Conservation (phyloP, 2,329 filamentous ascomycete species). For the Scopulariopsis brevicaulis region DNA sequence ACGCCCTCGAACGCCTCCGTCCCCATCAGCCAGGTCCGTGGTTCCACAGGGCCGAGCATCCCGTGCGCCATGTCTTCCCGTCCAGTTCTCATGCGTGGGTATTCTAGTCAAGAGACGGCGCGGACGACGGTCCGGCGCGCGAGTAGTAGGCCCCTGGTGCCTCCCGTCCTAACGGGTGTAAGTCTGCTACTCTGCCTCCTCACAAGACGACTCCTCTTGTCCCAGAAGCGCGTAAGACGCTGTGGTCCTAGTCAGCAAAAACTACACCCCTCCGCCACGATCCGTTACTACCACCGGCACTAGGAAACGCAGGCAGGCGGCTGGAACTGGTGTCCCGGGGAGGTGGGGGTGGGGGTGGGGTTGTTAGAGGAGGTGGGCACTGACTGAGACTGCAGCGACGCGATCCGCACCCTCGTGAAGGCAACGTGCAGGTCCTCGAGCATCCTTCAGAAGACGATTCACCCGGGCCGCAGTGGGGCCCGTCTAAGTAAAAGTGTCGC, state of each 20-base stretch:
- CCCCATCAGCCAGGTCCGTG: conserved; percentile 30
- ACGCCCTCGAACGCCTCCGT: conserved; percentile 24
- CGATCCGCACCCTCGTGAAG: conserved; percentile 33
- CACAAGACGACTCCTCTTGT: neutral
- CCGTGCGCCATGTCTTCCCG: neutral
- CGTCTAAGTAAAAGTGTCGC: neutral
- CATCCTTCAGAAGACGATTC: conserved; percentile 12
- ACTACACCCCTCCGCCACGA: neutral
- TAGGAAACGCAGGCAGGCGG: neutral
- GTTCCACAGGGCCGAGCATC: neutral
- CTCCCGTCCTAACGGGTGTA: neutral
- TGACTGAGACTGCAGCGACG: conserved; percentile 33
- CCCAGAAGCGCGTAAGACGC: neutral
- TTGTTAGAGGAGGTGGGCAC: conserved; percentile 11
- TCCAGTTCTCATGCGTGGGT: neutral
- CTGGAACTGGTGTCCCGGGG: too few species aligned
- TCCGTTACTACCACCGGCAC: neutral
- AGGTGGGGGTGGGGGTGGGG: too few species aligned
- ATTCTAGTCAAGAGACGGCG: neutral
- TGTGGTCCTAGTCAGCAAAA: neutral
- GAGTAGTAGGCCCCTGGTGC: neutral
- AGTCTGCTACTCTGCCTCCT: neutral
- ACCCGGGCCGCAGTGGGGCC: neutral
- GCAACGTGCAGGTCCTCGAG: conserved; percentile 28
- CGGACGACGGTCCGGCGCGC: neutral